Evolutionary conservation across 1,284 basidiomycete genomes (phyloP), one percentile per base, ranked within the genome.

Genomic region (Cutaneotrichosporon spelunceum): DNA sequence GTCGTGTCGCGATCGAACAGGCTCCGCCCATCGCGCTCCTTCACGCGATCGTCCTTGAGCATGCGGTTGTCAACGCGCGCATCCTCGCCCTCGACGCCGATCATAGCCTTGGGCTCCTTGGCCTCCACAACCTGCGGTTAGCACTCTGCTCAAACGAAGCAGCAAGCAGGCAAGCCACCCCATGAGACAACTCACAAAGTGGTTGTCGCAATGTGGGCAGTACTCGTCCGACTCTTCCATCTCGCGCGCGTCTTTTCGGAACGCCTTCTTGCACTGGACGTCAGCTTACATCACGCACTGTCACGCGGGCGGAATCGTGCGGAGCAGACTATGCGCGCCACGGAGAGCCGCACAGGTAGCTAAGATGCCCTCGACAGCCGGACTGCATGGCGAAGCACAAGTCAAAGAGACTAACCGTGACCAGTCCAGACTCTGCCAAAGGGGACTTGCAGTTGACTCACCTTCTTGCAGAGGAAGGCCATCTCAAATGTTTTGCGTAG

Each of bases 191-290:
- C 89, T 71, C 77, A 95, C 94, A 78, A 93, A 98, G 75, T 94
- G 92, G 75, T 99, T 98, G 78, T 96, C 93, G 76, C 95, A 98
- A 79, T 97, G 89, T 0, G 96, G 95, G 75, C 96, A 99, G 78
- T 88, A 98, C 80, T 99, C 95, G 76, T 99, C 95, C 67, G 90
- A 90, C 76, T 96, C 93, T 72, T 99, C 96, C 74, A 92, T 98
- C 29, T 78, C 81, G 0, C 83, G 69, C 88, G 97, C 92, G 77
- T 97, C 92, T 80, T 99, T 98, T 65, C 95, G 81, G 78, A 99
- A 98, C 2, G 92, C 93, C 80, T 94, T 94, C 76, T 90, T 90
- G 83, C 96, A 99, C 80, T 77, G 63, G 0, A 13, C 16, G 58
- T 62, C 36, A 66, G 59, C 55, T 7, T 49, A 14, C 9, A 2